Evolutionary conservation across 768 basidiomycete species (phyloP).

Genomic region (Kwoniella heveanensis): DNA sequence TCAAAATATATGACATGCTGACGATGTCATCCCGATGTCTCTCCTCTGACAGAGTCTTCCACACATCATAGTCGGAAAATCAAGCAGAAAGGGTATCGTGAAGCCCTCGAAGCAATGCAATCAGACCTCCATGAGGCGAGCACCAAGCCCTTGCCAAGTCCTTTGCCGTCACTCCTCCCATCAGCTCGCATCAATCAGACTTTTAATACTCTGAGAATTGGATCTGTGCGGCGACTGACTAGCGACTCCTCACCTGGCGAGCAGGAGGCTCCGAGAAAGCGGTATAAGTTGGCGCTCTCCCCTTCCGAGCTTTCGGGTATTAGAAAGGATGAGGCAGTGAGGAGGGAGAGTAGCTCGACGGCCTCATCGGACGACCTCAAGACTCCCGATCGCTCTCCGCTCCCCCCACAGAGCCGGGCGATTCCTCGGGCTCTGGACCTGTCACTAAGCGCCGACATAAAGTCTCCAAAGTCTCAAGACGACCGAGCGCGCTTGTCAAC

Average conservation of each 20-base stretch:
- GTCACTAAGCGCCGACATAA: not conserved
- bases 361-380: not conserved
- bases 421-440: slow-evolving; percentile 4
- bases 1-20: not conserved
- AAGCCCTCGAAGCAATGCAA: slow-evolving; percentile 11
- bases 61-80: slow-evolving; percentile 10
- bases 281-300: not conserved
- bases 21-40: not conserved
- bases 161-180: slow-evolving; percentile 8
- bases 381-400: not conserved
- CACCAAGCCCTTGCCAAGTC: not conserved
- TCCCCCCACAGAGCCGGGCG: not conserved
- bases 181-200: not conserved
- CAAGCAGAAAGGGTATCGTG: slow-evolving; percentile 20
- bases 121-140: not conserved
- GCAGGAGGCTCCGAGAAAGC: not conserved
- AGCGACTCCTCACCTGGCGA: not conserved
- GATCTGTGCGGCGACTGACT: not conserved
- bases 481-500: not conserved
- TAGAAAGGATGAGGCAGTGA: not conserved
- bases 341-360: slow-evolving; percentile 1
- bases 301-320: not conserved
- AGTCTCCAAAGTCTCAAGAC: not conserved
- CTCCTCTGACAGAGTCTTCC: slow-evolving; percentile 3
- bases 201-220: not conserved